Conservation (phyloP, 2,329 filamentous ascomycete genomes). For the Hymenoscyphus infarciens region DNA sequence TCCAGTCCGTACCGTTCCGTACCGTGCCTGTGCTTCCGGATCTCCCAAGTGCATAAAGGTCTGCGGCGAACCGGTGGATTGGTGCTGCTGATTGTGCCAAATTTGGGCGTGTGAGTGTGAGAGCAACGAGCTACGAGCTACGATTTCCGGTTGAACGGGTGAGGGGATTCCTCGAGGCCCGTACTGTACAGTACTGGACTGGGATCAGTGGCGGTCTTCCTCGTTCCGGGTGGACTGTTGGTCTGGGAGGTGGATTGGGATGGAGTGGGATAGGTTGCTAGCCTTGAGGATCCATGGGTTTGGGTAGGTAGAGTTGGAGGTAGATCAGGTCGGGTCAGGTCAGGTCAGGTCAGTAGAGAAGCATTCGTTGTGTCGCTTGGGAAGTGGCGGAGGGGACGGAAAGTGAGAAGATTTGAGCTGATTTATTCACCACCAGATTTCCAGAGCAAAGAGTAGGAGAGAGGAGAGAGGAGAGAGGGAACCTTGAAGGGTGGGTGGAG, state of each 20-base stretch:
- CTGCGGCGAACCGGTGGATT: conserved; percentile 16
- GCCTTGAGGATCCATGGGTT: conserved; percentile 11
- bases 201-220: conserved; percentile 10
- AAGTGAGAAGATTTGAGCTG: conserved; percentile 27
- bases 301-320: conserved; percentile 7
- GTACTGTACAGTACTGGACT: no score
- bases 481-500: not conserved
- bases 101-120: conserved; percentile 12
- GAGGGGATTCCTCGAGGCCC: conserved; percentile 17
- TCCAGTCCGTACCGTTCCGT: no score
- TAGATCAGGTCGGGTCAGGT: not conserved
- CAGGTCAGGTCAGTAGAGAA: no score
- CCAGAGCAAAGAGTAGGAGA: not conserved
- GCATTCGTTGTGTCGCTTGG: not conserved
- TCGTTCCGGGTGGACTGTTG: not conserved
- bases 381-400: not conserved
- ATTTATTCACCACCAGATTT: conserved; percentile 13
- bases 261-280: conserved; percentile 4
- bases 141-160: conserved; percentile 5
- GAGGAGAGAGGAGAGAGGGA: not conserved
- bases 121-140: not conserved
- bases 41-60: conserved; percentile 18
- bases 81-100: conserved; percentile 11
- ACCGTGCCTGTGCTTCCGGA: conserved; percentile 1
- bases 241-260: conserved; percentile 1